Base-by-base conservation (phyloP, 805 yeast species). In the Spathaspora boniae region DNA sequence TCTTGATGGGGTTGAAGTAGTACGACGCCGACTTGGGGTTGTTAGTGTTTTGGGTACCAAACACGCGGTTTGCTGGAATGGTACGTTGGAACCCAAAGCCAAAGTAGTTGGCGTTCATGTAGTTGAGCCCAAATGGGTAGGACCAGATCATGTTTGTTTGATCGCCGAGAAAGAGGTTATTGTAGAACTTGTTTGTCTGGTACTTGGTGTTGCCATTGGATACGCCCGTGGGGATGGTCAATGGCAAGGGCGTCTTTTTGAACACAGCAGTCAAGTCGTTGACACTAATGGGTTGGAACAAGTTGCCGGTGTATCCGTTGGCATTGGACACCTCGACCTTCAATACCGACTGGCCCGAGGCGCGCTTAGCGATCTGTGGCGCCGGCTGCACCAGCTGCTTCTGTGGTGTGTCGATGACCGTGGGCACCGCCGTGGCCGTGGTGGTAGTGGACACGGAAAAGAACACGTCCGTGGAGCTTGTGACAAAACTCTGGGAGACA, bases 171-270 rank as follows among this genome's bases (percentile, higher is more conserved):
- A 85, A 56, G 55, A 86, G 58, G 57, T 86, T 86, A 24, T 83
- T 81, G 54, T 80, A 86, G 50, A 85, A 86, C 51, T 85, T 84
- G 56, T 86, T 86, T 6, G 95, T 85, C 41, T 80, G 80, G 19
- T 32, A 41, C 72, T 67, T 9, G 68, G 72, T n/a, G 44, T 45
- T 23, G 56, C 71, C 51, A 40, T 67, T 65, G 20, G 62, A 56
- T 22, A 74, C 78, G 22, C 76, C 76, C 3, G 44, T 46, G 11
- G 81, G 77, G 23, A 77, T 51, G 0, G 50, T 44, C 38, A 76
- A 53, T 9, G 72, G 72, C 31, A 74, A 63, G 3, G 54, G 65
- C 24, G 65, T 66, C 34, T 72, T 63, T 4, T 64, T 42, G 58
- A 78, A 78, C 33, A 71, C 64, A 1, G 63, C 36, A 8, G 68